Evolutionary conservation across 176 grass and related monocot species (phyloP).

Genomic region (Metroxylon sagu): DNA sequence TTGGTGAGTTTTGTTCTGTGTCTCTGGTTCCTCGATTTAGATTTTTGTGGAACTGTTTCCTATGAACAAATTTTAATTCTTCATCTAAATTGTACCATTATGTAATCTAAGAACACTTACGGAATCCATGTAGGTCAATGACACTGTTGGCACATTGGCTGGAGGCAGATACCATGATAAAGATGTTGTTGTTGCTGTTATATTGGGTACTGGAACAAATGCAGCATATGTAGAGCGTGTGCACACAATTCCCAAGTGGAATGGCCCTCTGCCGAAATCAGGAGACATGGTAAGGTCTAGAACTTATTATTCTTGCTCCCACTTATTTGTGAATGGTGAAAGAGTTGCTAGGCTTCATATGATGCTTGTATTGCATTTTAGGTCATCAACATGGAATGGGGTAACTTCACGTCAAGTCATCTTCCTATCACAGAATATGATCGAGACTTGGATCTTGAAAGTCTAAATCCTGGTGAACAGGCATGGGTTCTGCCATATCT

Average conservation of each 20-base stretch:
- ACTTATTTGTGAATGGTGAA: not conserved
- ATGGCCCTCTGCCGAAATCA: conserved; percentile 52
- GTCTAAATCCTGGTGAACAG: conserved; percentile 83
- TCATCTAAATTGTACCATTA: no score
- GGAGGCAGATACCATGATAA: conserved; percentile 71
- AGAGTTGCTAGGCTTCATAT: no score
- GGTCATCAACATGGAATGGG: conserved; percentile 98
- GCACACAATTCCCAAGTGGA: conserved; percentile 54
- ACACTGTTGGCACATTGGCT: conserved; percentile 76
- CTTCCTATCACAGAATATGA: conserved; percentile 79
- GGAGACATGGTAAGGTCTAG: conserved; percentile 61
- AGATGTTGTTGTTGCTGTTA: conserved; percentile 66
- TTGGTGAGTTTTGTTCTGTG: conserved; percentile 31
- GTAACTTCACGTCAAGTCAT: conserved; percentile 49
- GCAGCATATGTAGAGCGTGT: conserved; percentile 81
- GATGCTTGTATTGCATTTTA: conserved; percentile 20
- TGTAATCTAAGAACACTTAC: no score
- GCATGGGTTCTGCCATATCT: conserved; percentile 22
- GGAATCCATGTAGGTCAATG: conserved; percentile 49
- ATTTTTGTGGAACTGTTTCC: no score
- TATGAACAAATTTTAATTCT: no score
- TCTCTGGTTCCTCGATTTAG: no score
- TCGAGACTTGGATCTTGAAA: conserved; percentile 50
- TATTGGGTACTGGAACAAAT: conserved; percentile 91
- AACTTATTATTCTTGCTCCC: conserved; percentile 2